Percentiles rank a stretch among this genome's conserved stretches.
phyloP scores from a whole-genome alignment of 2,329 filamentous ascomycete genomes.

The Exophiala sp. region DNA sequence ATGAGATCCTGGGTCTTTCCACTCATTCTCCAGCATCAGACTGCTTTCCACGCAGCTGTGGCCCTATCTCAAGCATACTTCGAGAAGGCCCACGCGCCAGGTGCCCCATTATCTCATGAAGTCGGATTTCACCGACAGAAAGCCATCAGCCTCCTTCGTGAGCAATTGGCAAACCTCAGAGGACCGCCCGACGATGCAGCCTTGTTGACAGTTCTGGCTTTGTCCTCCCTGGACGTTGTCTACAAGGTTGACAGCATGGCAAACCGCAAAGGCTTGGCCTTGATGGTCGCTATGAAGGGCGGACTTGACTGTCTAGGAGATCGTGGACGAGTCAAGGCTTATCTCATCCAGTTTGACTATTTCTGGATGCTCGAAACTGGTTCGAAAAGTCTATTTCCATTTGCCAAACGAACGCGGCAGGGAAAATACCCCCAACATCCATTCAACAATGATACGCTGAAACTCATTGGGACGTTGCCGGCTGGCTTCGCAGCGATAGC shows the following conservation, averaged over 20 bases:
- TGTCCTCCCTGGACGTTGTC: slow-evolving; percentile 15
- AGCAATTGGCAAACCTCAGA: slow-evolving; percentile 3
- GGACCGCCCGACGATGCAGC: slow-evolving; percentile 11
- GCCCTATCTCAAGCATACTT: slow-evolving; percentile 18
- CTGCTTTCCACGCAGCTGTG: slow-evolving; percentile 15
- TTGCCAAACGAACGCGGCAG: slow-evolving; percentile 3
- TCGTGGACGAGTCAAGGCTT: slow-evolving; percentile 14
- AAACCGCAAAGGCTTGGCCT: slow-evolving; percentile 16
- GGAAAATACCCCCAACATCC: slow-evolving; percentile 14
- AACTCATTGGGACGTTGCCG: slow-evolving; percentile 6
- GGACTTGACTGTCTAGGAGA: slow-evolving; percentile 12
- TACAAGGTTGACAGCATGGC: slow-evolving; percentile 8
- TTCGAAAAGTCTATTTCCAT: slow-evolving; percentile 6
- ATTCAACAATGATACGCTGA: slow-evolving; percentile 5
- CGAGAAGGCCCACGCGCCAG: slow-evolving; percentile 9
- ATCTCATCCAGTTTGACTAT: slow-evolving; percentile 16
- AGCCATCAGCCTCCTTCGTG: slow-evolving; percentile 7
- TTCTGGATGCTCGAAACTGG: slow-evolving; percentile 21
- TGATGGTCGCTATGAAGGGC: slow-evolving; percentile 20
- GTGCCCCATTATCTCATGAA: slow-evolving; percentile 6
- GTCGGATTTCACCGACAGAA: slow-evolving; percentile 12
- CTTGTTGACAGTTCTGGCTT: slow-evolving; percentile 14
- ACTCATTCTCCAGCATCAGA: slow-evolving; percentile 10
- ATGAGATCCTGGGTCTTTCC: slow-evolving; percentile 15
- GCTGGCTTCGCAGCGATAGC: slow-evolving; percentile 12